Conservation (phyloP, 208 protist species). For the Acanthamoeba sp. region DNA sequence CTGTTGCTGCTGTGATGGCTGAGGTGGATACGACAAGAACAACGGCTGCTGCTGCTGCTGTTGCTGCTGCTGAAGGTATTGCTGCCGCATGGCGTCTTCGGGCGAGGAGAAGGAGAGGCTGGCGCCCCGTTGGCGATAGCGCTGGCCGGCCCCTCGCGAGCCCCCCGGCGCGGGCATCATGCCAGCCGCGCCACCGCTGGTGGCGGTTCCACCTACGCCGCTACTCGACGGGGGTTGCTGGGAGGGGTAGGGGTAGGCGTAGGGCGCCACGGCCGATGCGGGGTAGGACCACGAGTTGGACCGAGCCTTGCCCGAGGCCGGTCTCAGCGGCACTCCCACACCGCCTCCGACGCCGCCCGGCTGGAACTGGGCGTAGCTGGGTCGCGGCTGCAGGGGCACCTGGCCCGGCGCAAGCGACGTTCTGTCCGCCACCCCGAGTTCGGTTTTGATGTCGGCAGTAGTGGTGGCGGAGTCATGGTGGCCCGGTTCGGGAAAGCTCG, state of each 20-base stretch:
- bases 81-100: not conserved
- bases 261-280: not conserved
- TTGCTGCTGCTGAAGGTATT: not conserved
- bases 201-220: not conserved
- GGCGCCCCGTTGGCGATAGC: not conserved
- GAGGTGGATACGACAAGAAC: not conserved
- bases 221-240: no score
- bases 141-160: not conserved
- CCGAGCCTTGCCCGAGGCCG: constrained; percentile 3
- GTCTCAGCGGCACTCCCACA: not conserved
- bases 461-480: no score
- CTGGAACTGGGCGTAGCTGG: not conserved
- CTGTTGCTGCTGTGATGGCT: not conserved
- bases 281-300: constrained; percentile 63
- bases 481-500: no score
- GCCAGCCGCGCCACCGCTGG: not conserved
- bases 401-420: no score
- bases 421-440: no score
- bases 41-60: not conserved
- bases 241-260: not conserved
- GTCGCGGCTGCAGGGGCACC: not conserved
- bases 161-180: not conserved
- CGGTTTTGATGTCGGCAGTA: no score
- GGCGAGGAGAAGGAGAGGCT: constrained; percentile 7
- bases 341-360: not conserved